Percentiles rank a stretch among this genome's conserved stretches.
Conservation (phyloP, 176 grass and related monocot species). For the Hordeum marinum region DNA sequence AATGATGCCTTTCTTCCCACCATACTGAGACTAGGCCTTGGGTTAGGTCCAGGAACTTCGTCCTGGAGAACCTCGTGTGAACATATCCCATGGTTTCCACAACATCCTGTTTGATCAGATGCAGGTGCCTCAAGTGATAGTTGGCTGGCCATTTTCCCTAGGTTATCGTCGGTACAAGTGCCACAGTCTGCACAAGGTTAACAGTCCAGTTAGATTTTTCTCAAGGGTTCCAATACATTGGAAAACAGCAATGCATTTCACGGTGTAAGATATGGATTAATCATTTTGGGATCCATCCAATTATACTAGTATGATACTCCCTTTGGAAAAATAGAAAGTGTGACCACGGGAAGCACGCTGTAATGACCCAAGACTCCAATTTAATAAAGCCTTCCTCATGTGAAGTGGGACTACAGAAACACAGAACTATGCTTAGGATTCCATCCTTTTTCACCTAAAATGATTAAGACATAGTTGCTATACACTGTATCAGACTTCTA, state of each 20-base stretch:
- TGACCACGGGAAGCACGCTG: neutral
- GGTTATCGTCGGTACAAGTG: conserved; percentile 25
- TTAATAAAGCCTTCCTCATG: neutral
- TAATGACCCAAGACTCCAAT: neutral
- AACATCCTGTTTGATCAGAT: conserved; percentile 72
- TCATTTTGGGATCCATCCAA: neutral
- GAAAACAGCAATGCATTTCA: neutral
- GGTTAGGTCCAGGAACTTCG: conserved; percentile 50
- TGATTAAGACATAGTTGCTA: neutral
- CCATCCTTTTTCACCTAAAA: neutral
- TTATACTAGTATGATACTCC: neutral
- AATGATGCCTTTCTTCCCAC: conserved; percentile 80
- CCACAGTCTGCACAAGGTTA: conserved; percentile 35
- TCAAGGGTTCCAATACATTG: neutral
- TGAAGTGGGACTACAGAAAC: neutral
- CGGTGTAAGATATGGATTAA: neutral
- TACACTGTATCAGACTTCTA: neutral
- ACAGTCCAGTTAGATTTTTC: conserved; percentile 19
- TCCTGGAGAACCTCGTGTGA: conserved; percentile 92
- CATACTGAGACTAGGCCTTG: conserved; percentile 57
- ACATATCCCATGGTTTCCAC: conserved; percentile 95
- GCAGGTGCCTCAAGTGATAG: conserved; percentile 25
- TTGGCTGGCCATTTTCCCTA: conserved; percentile 37
- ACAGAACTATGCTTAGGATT: neutral
- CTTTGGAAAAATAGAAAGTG: neutral